Evolutionary conservation across 257 asterid species (phyloP), one percentile per base, ranked within the genome.

Genomic region (Striga asiatica): DNA sequence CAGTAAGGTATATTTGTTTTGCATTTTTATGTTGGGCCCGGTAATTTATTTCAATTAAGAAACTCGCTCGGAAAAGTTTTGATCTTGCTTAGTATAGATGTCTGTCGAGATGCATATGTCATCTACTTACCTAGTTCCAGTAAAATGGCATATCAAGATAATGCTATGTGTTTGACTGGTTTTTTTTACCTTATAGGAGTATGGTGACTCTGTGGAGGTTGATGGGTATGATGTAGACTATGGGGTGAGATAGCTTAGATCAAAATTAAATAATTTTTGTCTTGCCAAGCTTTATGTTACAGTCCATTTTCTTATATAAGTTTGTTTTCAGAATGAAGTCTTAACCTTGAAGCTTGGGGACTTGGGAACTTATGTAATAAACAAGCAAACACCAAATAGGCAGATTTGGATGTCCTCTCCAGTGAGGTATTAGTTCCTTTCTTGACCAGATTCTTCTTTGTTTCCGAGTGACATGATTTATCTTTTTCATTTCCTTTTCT

Each of bases 361-460:
- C 58, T 61, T 67, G 75, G 98, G 98, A 55, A 91, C 98, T 37
- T 91, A 91, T 56, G 95, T 91, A 57, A 82, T 87, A 58, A 87
- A 91, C 85, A 84, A 91, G 79, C 96, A 91, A 70, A 77, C 95
- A 3, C 96, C 96, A 54, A 87, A 91, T 58, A 69, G 96, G 55
- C 95, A 87, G 69, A 87, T 91, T 60, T 91, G 98, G 97, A 77
- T 91, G 88, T 91, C 98, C 62, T 91, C 96, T 22, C 98, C 98
- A 8, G 81, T 87, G 70, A 84, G 98, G 96, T 91, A 84, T 37
- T 6, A 3, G 37, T 58, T 35, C 53, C 58, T 51, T 24, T 41
- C 62, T n/a, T n/a, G 17, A 59, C 29, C 46, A 25, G 13, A 17
- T 12, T 16, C 39, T n/a, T 10, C 35, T 8, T 11, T 20, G n/a